Base-by-base conservation (phyloP, 1,139 yeast species). In the Eremothecium sinecaudum region DNA sequence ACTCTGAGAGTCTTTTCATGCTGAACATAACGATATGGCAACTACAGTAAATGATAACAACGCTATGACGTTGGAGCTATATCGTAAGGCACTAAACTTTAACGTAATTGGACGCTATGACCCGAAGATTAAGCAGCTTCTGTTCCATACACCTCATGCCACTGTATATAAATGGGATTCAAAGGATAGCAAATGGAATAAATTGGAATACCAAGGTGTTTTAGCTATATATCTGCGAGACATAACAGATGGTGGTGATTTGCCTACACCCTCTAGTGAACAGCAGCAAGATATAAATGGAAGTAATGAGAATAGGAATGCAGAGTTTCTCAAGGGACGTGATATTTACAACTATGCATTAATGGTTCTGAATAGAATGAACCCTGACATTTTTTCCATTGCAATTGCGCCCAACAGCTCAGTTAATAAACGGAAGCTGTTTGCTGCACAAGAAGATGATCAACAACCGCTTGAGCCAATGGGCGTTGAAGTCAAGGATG, bases 81-180 rank as follows among this genome's bases (percentile, higher is more conserved):
- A 75, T 50, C 67, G 77, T 33, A 76, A 73, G 44, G 78, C 86
- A 1, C 64, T 82, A 43, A 84, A 87, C 47, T 79, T 73, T 61
- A 77, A 81, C 48, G 95, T 87, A 26, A 75, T 87, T 24, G 73
- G 79, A 24, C 69, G 90, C 39, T 87, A 86, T 55, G 97, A 87
- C 52, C 86, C 93, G 0, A 67, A 71, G 40, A 71, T 83, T 32
- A 79, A 81, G 37, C 87, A 81, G 52, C 64, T 87, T 28, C 58
- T 82, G 45, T 72, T 78, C 56, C 73, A 78, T 51, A 66, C 94
- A 1, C 76, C 95, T 5, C 90, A 86, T 51, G 64, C 59, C 31
- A 58, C 51, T 75, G 73, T 62, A 67, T 83, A 83, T 61, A 72
- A 75, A 51, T 84, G 75, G 63, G 75, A 77, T 46, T 67, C 71